Base-by-base conservation (phyloP, 2,329 filamentous ascomycete species). In the Fusarium praegraminearum region DNA sequence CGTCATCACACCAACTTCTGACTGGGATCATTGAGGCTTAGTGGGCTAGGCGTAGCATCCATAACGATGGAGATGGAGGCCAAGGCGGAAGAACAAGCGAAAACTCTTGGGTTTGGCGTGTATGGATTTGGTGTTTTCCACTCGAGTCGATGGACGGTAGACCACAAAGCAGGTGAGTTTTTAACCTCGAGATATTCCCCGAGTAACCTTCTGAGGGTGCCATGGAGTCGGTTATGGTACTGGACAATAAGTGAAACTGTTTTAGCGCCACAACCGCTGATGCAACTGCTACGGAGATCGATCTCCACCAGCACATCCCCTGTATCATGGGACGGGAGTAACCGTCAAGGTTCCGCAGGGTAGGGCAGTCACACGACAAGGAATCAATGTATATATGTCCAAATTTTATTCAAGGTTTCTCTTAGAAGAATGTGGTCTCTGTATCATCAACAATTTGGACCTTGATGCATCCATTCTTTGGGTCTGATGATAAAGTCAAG, bases 371-470 rank as follows among this genome's bases (percentile, higher is more conserved):
- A 57, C 35, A 41, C 20, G 24, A 38, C 24, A 52, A 40, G 15
- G 24, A 51, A 36, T 35, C 12, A 7, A 51, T 38, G n/a, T 22
- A 20, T 40, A 22, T 7, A 15, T 7, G 18, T 22, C 36, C 0
- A 3, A 15, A 24, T 7, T n/a, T 32, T 11, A 38, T 36, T 40
- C 26, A 52, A 30, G 1, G 5, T 33, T 13, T 9, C 51, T 45
- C n/a, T 56, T 51, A 75, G 54, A 75, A 75, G 50, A 65, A 72
- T 4, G 40, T 65, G 30, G 73, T 74, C 43, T 75, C 73, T 4
- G 53, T 68, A 15, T 75, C 73, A n/a, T 79, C 77, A 13, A 79
- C 70, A 57, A 80, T 78, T 38, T 80, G 78, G 32, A 80, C 78
- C 63, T 80, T 79, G 69, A 80, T 79, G 13, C 75, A 75, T 5